Evolutionary conservation across 768 basidiomycete genomes (phyloP).

Genomic region (Leucocoprinus sp.): DNA sequence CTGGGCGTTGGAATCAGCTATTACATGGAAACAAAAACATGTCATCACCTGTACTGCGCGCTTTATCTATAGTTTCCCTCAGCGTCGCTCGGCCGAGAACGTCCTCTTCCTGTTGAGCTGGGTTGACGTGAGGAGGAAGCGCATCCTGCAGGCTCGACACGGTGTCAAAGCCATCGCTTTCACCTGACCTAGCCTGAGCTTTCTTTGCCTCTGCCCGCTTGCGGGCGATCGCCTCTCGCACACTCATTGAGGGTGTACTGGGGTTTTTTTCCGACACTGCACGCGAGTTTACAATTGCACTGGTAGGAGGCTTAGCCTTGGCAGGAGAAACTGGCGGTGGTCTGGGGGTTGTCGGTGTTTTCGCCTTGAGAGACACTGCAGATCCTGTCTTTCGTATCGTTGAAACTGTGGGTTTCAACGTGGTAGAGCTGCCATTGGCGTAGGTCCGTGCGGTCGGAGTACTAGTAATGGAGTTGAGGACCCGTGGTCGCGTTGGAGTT

Average conservation of each 20-base stretch:
- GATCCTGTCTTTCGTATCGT: slow-evolving; percentile 8
- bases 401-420: slow-evolving; percentile 14
- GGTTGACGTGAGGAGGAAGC: slow-evolving; percentile 25
- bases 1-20: slow-evolving; percentile 40
- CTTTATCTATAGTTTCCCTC: slow-evolving; percentile 70
- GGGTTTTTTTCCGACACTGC: slow-evolving; percentile 1
- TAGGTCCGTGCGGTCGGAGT: slow-evolving; percentile 14
- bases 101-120: slow-evolving; percentile 36
- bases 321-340: slow-evolving; percentile 2
- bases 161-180: slow-evolving; percentile 22
- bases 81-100: slow-evolving; percentile 59
- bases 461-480: slow-evolving; percentile 7
- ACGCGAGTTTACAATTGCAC: slow-evolving; percentile 9
- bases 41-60: slow-evolving; percentile 63
- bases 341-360: not conserved
- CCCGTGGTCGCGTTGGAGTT: slow-evolving; percentile 13
- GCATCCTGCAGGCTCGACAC: slow-evolving; percentile 43
- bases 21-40: slow-evolving; percentile 17
- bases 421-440: slow-evolving; percentile 19
- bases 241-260: slow-evolving; percentile 32
- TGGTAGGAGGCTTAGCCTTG: slow-evolving; percentile 17
- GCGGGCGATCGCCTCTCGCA: slow-evolving; percentile 74
- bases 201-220: slow-evolving; percentile 77
- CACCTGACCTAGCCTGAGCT: slow-evolving; percentile 22
- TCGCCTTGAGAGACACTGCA: slow-evolving; percentile 9